Evolutionary conservation across 768 basidiomycete species (phyloP).

Genomic region (Thelephora aurantiotincta): DNA sequence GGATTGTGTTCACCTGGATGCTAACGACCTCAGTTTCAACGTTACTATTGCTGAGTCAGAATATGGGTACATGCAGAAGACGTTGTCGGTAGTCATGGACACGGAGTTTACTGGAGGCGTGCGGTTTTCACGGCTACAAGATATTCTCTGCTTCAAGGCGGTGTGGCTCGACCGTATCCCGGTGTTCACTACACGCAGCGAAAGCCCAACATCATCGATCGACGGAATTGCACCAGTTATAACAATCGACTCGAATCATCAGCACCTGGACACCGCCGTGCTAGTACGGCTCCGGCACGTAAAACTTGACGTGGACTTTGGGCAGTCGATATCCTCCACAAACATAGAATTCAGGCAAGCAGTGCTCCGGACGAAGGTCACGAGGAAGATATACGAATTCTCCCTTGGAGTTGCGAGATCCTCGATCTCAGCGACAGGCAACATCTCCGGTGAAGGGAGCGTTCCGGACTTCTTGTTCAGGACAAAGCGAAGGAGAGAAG

Average conservation of each 20-base stretch:
- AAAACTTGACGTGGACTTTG: constrained; percentile 67
- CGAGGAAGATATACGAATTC: constrained; percentile 44
- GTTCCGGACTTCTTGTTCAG: constrained; percentile 66
- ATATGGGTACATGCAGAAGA: constrained; percentile 25
- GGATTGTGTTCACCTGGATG: constrained; percentile 68
- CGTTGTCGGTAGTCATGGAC: constrained; percentile 66
- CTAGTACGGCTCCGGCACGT: constrained; percentile 63
- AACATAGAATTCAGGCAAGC: constrained; percentile 51
- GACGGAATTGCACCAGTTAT: constrained; percentile 11
- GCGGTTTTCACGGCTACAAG: constrained; percentile 77
- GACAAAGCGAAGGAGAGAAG: constrained; percentile 45
- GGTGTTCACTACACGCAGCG: constrained; percentile 19
- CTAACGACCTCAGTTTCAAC: constrained; percentile 62
- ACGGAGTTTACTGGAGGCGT: constrained; percentile 73
- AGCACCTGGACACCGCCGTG: constrained; percentile 44
- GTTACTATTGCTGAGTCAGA: constrained; percentile 36
- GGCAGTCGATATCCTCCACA: constrained; percentile 68
- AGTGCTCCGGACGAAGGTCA: constrained; percentile 51
- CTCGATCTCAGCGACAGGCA: constrained; percentile 44
- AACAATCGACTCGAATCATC: constrained; percentile 13
- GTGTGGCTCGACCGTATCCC: constrained; percentile 89
- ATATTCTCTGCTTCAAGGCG: constrained; percentile 88
- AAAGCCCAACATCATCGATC: constrained; percentile 13
- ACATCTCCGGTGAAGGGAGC: constrained; percentile 51
- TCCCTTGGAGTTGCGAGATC: constrained; percentile 50